These are phyloP conservation scores for Candida vaughaniae DNA, from an alignment of 805 yeast genomes.

Conservation along the genomic window DNA sequence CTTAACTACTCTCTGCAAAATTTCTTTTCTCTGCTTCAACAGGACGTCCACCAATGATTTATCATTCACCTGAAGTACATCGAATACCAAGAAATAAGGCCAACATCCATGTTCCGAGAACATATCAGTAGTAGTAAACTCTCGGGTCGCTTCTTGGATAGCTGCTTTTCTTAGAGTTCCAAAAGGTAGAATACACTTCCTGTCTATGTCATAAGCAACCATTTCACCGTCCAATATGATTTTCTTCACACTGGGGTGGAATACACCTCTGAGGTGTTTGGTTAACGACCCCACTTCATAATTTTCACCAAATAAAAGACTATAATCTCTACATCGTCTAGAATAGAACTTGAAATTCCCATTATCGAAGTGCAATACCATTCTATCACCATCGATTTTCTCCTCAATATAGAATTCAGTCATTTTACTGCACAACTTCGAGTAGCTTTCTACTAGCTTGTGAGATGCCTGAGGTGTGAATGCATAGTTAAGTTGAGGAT, in stretches of 20 bases:
- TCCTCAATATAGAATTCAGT: conserved; percentile 72
- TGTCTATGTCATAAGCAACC: conserved; percentile 76
- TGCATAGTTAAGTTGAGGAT: conserved; percentile 47
- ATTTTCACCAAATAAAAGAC: conserved; percentile 63
- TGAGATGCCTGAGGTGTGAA: conserved; percentile 79
- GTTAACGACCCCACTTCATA: conserved; percentile 54
- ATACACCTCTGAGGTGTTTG: conserved; percentile 43
- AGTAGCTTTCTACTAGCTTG: conserved; percentile 51
- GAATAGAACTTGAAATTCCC: conserved; percentile 51
- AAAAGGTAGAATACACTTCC: conserved; percentile 64
- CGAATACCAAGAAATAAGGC: conserved; percentile 70
- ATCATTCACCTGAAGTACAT: conserved; percentile 70
- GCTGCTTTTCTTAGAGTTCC: conserved; percentile 78
- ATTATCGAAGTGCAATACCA: conserved; percentile 65
- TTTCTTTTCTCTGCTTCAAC: conserved; percentile 53
- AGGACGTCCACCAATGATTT: conserved; percentile 54
- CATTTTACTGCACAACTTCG: conserved; percentile 48
- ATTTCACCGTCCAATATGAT: conserved; percentile 85
- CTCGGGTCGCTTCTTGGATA: conserved; percentile 46
- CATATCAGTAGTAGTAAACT: conserved; percentile 36
- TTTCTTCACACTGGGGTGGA: conserved; percentile 36
- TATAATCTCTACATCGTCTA: conserved; percentile 71
- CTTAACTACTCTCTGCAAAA: conserved; percentile 44
- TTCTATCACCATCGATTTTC: conserved; percentile 91
- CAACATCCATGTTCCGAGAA: conserved; percentile 32